Evolutionary conservation across 345 rosid species (phyloP).

Genomic region (Brassica incana): DNA sequence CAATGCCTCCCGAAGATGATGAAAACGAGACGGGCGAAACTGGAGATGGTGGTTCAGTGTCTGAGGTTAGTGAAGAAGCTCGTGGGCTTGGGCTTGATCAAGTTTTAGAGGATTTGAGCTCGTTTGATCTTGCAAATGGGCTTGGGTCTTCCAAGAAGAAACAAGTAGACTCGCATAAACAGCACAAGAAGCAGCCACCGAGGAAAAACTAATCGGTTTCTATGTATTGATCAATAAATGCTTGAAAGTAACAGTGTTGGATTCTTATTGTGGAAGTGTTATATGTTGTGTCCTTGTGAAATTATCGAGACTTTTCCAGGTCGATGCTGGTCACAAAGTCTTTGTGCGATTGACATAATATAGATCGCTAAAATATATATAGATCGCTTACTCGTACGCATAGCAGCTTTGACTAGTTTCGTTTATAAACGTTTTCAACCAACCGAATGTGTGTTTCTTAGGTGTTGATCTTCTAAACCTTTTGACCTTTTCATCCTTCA

Average conservation of each 20-base stretch:
- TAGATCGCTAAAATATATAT: too few relatives aligned
- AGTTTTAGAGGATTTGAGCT: constrained; percentile 69
- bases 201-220: constrained; percentile 60
- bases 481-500: neutral
- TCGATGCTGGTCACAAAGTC: too few relatives aligned
- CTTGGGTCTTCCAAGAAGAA: constrained; percentile 56
- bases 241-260: neutral
- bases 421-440: neutral
- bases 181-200: constrained; percentile 78
- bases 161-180: constrained; percentile 52
- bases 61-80: constrained; percentile 37
- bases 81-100: constrained; percentile 46
- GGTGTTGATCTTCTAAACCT: neutral
- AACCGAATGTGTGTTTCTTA: neutral
- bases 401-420: too few relatives aligned
- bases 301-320: neutral
- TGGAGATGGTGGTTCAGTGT: constrained; percentile 43
- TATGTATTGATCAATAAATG: constrained; percentile 20
- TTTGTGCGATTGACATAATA: too few relatives aligned
- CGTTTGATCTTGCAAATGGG: constrained; percentile 77
- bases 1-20: constrained; percentile 60
- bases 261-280: neutral
- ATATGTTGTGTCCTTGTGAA: constrained; percentile 1
- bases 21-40: constrained; percentile 33
- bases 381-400: too few relatives aligned